A percentile compares a stretch with the other conserved stretches of the same genome.
phyloP scores from a whole-genome alignment of 2,329 filamentous ascomycete species.

The Penicillium brasilianum region DNA sequence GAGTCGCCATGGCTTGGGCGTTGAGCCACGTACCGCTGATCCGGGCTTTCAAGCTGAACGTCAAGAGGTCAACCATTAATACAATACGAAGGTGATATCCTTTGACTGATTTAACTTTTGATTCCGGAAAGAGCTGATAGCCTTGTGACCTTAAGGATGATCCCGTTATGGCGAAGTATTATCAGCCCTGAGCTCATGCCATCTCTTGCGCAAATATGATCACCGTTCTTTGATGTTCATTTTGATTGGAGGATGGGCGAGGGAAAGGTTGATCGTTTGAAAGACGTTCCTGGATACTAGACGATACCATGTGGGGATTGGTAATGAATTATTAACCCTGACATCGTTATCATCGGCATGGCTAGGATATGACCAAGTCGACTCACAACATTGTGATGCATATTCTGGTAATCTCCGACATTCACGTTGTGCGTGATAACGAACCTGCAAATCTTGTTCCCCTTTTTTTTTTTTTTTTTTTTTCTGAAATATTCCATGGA shows the following conservation, averaged over 20 bases:
- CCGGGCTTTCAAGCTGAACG: not conserved
- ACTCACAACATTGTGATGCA: not conserved
- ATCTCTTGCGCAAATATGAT: too few species aligned
- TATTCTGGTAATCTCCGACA: not conserved
- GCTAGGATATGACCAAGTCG: not conserved
- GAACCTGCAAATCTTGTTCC: too few species aligned
- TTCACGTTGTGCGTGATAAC: not conserved
- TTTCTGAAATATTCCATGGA: not conserved
- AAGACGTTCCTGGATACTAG: too few species aligned
- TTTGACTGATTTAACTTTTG: not conserved
- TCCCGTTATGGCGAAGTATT: not conserved
- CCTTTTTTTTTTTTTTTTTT: not conserved
- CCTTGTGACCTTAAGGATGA: not conserved
- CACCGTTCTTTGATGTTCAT: not conserved
- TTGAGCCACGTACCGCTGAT: not conserved
- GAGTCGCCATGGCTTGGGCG: not conserved
- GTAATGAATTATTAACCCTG: too few species aligned
- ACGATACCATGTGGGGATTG: not conserved
- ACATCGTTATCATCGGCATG: not conserved
- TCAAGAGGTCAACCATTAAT: not conserved
- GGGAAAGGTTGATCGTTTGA: not conserved
- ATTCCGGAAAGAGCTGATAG: too few species aligned
- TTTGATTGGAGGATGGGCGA: not conserved
- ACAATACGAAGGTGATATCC: not conserved
- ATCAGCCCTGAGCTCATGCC: not conserved